phyloP scores from a whole-genome alignment of 2,329 filamentous ascomycete species.

The Arthroderma sp. region DNA sequence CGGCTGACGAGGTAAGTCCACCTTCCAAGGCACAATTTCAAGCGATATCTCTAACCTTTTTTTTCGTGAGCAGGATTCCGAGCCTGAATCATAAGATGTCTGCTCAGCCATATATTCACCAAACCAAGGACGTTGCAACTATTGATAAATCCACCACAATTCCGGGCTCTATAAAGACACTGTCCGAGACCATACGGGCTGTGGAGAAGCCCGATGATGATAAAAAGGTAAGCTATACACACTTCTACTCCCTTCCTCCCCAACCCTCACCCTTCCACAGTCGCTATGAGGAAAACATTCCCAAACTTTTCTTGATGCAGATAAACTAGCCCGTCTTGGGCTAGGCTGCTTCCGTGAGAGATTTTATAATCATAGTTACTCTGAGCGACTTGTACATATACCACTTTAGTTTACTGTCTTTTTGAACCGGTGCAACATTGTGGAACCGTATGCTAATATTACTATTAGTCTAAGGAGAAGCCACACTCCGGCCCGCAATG shows the following conservation, averaged over 20 bases:
- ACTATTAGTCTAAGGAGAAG: constrained; percentile 32
- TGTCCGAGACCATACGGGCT: constrained; percentile 37
- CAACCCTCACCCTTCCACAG: constrained; percentile 8
- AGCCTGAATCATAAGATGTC: constrained; percentile 36
- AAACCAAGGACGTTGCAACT: constrained; percentile 39
- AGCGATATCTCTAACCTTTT: background rate
- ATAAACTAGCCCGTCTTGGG: constrained; percentile 65
- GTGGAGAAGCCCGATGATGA: constrained; percentile 38
- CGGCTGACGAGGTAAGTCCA: background rate
- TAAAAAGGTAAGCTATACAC: constrained; percentile 37
- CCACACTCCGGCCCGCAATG: constrained; percentile 65
- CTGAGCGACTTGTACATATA: constrained; percentile 35
- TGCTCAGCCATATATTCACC: constrained; percentile 42
- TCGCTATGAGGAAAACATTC: constrained; percentile 63
- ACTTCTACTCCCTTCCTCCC: constrained; percentile 1
- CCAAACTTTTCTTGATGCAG: constrained; percentile 61
- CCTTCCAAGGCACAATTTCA: background rate
- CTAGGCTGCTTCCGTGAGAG: constrained; percentile 59
- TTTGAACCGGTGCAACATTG: constrained; percentile 3
- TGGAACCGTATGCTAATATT: constrained; percentile 8
- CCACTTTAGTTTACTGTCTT: constrained; percentile 1
- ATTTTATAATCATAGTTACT: constrained; percentile 57
- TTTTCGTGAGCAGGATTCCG: constrained; percentile 30
- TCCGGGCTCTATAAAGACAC: constrained; percentile 28
- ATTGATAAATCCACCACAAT: constrained; percentile 39